These are phyloP conservation scores for Nymphaea thermarum DNA, from an alignment of 164 flowering plant genomes.

Conservation along the genomic window DNA sequence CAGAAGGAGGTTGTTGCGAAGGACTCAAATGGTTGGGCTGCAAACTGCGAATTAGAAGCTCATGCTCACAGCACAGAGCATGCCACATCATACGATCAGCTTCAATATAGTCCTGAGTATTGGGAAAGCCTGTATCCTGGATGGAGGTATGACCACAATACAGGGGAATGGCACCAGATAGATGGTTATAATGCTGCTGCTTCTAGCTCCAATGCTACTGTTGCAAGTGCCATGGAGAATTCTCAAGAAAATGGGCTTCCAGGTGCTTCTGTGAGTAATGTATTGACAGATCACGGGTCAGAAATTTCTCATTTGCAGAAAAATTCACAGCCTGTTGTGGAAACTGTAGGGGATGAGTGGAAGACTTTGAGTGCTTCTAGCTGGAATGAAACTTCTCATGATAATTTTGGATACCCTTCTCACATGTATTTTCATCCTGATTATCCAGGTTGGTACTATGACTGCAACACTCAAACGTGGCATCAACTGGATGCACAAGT, in stretches of 20 bases:
- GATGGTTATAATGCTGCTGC: constrained; percentile 24
- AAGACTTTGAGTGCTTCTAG: constrained; percentile 18
- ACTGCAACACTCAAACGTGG: constrained; percentile 52
- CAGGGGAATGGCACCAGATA: constrained; percentile 67
- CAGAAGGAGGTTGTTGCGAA: background rate
- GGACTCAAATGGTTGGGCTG: background rate
- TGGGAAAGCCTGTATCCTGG: constrained; percentile 47
- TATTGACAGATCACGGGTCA: background rate
- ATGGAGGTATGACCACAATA: constrained; percentile 49
- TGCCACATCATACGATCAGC: background rate
- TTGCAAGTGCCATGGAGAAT: background rate
- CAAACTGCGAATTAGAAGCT: background rate
- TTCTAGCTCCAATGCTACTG: constrained; percentile 2
- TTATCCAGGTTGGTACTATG: constrained; percentile 80
- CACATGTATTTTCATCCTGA: constrained; percentile 80
- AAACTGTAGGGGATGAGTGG: constrained; percentile 21
- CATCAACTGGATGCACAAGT: constrained; percentile 12
- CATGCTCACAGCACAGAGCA: background rate
- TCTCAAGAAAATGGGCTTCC: background rate
- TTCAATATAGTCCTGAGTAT: background rate
- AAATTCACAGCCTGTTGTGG: constrained; percentile 28
- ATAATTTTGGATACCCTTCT: constrained; percentile 39
- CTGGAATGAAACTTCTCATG: constrained; percentile 36
- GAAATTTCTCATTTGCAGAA: constrained; percentile 38
- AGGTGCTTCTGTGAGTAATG: background rate